These are phyloP conservation scores for Taxawa tesnikishii DNA, from an alignment of 2,329 filamentous ascomycete genomes.

Conservation along the genomic window DNA sequence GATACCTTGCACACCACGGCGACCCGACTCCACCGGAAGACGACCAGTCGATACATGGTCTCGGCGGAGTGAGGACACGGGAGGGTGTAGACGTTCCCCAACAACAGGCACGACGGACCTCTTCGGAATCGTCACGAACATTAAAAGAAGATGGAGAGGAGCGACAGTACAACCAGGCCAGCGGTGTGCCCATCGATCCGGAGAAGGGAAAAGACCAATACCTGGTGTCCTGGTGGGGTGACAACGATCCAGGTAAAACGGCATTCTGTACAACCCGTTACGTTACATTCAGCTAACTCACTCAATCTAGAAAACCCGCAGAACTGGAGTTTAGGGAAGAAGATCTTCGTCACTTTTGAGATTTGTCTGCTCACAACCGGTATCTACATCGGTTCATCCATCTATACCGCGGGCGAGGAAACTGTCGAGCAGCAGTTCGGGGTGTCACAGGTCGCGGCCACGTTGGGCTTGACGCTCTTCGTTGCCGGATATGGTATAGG, in stretches of 20 bases:
- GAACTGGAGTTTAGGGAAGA: constrained; percentile 28
- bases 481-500: constrained; percentile 39
- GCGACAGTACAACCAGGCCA: constrained; percentile 23
- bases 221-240: constrained; percentile 40
- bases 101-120: not conserved
- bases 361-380: constrained; percentile 38
- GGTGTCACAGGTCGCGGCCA: constrained; percentile 31
- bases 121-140: constrained; percentile 1
- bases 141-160: constrained; percentile 11
- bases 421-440: constrained; percentile 30
- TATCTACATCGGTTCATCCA: constrained; percentile 39
- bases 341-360: constrained; percentile 31
- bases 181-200: constrained; percentile 31
- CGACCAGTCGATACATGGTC: constrained; percentile 13
- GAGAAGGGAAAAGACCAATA: constrained; percentile 40
- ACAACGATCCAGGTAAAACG: constrained; percentile 34
- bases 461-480: constrained; percentile 38
- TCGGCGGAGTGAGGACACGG: constrained; percentile 15
- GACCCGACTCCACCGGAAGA: constrained; percentile 23
- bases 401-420: constrained; percentile 35
- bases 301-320: constrained; percentile 22
- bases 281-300: too few relatives aligned
- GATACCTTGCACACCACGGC: constrained; percentile 34
- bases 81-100: constrained; percentile 9
- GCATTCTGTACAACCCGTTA: too few relatives aligned